These are phyloP conservation scores for Hanseniaspora osmophila DNA, from an alignment of 805 yeast species.

Conservation along the genomic window DNA sequence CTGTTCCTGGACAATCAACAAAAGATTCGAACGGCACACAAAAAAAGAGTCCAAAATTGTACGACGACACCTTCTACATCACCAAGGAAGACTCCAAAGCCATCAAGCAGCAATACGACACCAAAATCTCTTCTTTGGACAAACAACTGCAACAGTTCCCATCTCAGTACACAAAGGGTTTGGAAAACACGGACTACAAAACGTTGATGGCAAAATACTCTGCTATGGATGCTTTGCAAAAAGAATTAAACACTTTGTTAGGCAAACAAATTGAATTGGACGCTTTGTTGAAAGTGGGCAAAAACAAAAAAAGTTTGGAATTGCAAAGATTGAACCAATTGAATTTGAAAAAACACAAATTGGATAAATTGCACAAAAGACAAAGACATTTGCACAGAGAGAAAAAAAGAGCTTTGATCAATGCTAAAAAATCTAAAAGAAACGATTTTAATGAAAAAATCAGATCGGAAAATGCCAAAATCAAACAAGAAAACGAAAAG, in stretches of 20 bases:
- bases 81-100: neutral
- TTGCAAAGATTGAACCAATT: neutral
- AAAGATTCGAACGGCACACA: neutral
- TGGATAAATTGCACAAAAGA: neutral
- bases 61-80: neutral
- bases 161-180: neutral
- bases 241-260: neutral
- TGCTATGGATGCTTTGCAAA: neutral
- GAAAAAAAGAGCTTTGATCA: neutral
- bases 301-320: neutral
- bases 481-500: neutral
- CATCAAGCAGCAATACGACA: constrained; percentile 1
- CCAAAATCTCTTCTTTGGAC: neutral
- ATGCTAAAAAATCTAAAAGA: neutral
- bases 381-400: neutral
- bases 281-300: neutral
- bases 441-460: neutral
- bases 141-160: neutral
- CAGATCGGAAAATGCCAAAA: neutral
- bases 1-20: neutral
- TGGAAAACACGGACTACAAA: neutral
- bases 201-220: neutral
- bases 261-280: neutral
- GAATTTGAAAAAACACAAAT: constrained; percentile 1
- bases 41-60: neutral